Conservation (phyloP, 768 basidiomycete species). For the Infundibulicybe gibba region DNA sequence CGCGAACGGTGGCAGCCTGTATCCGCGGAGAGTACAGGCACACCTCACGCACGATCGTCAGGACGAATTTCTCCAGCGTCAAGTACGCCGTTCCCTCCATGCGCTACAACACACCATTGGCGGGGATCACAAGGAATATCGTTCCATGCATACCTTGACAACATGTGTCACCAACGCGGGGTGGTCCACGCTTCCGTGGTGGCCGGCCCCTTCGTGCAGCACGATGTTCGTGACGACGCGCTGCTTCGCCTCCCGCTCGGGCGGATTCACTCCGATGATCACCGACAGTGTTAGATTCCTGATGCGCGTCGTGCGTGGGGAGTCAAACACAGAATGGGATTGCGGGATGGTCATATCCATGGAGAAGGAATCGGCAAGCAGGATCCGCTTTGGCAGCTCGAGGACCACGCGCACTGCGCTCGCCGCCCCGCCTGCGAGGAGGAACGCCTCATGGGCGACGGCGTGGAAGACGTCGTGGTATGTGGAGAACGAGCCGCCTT, state of each 20-base stretch:
- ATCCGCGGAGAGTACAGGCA: constrained; percentile 27
- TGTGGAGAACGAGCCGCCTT: constrained; percentile 20
- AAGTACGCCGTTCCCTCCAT: constrained; percentile 49
- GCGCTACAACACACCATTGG: constrained; percentile 24
- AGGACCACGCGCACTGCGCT: constrained; percentile 37
- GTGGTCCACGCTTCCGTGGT: constrained; percentile 31
- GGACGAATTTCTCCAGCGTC: constrained; percentile 59
- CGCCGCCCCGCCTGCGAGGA: constrained; percentile 30
- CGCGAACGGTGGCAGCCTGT: constrained; percentile 42
- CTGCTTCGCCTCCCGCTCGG: constrained; percentile 65
- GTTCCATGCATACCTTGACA: constrained; percentile 20
- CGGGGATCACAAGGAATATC: too few species aligned
- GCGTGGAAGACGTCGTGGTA: constrained; percentile 17
- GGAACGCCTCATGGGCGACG: constrained; percentile 33
- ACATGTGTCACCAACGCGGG: constrained; percentile 28
- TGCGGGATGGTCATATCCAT: constrained; percentile 30
- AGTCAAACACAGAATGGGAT: not conserved
- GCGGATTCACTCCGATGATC: constrained; percentile 70
- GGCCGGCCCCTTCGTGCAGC: constrained; percentile 29
- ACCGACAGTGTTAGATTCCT: constrained; percentile 45
- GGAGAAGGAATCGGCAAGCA: constrained; percentile 42
- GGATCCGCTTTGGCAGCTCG: constrained; percentile 44
- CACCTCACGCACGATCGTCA: constrained; percentile 38
- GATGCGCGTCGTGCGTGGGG: constrained; percentile 31
- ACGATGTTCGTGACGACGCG: constrained; percentile 52